phyloP scores from a whole-genome alignment of 768 basidiomycete species.

The Pleurotus pulmonarius region DNA sequence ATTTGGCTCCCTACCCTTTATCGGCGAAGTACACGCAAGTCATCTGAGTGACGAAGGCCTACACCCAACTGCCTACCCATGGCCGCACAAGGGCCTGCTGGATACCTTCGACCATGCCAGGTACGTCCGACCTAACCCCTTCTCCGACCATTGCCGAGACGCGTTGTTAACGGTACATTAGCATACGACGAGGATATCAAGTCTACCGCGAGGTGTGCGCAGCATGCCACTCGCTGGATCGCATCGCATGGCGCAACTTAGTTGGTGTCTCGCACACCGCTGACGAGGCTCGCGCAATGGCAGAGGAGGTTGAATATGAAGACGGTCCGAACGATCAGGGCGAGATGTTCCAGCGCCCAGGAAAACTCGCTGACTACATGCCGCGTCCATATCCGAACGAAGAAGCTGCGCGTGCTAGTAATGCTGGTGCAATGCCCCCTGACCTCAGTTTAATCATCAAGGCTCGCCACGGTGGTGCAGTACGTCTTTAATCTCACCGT shows the following conservation, averaged over 20 bases:
- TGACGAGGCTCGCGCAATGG: constrained; percentile 85
- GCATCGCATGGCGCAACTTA: constrained; percentile 99
- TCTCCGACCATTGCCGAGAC: constrained; percentile 11
- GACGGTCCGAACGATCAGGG: constrained; percentile 94
- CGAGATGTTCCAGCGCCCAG: constrained; percentile 98
- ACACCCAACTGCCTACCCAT: constrained; percentile 83
- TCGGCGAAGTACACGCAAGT: constrained; percentile 91
- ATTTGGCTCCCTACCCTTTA: constrained; percentile 85
- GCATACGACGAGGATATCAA: constrained; percentile 93
- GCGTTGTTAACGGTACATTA: constrained; percentile 24
- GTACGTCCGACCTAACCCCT: constrained; percentile 43
- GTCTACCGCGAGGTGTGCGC: constrained; percentile 99
- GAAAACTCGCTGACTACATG: constrained; percentile 97
- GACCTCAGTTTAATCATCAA: constrained; percentile 97
- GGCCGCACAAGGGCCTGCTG: constrained; percentile 84
- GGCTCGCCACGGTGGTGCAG: constrained; percentile 94
- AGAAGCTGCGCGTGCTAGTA: constrained; percentile 91
- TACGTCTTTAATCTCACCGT: constrained; percentile 39
- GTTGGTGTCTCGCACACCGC: constrained; percentile 97
- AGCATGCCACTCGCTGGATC: constrained; percentile 97
- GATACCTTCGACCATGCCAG: constrained; percentile 96
- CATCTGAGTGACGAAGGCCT: constrained; percentile 92
- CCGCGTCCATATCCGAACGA: constrained; percentile 96
- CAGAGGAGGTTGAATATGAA: constrained; percentile 94
- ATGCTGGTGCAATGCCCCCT: constrained; percentile 93